Evolutionary conservation across 2,329 filamentous ascomycete species (phyloP).

Genomic region (Hymenoscyphus albidus): DNA sequence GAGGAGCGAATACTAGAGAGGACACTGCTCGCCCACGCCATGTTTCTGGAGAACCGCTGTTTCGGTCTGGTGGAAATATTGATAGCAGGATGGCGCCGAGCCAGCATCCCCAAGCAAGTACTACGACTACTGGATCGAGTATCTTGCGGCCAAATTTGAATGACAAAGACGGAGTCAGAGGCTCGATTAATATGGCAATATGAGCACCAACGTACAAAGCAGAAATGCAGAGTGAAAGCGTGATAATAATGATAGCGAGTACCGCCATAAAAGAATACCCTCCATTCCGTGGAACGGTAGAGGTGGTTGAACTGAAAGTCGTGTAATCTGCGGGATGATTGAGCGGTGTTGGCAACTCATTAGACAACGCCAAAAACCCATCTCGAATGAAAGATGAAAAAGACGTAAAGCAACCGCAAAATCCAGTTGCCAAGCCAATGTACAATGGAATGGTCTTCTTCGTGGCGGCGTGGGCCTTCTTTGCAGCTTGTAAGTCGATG

Average conservation of each 20-base stretch:
- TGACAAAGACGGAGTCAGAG: constrained; percentile 56
- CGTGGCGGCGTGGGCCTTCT: constrained; percentile 55
- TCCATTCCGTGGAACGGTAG: constrained; percentile 52
- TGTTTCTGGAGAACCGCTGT: constrained; percentile 42
- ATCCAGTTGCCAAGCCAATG: constrained; percentile 79
- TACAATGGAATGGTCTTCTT: constrained; percentile 90
- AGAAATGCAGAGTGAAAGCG: constrained; percentile 64
- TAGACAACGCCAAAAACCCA: constrained; percentile 72
- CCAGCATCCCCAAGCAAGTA: constrained; percentile 74
- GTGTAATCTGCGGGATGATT: constrained; percentile 37
- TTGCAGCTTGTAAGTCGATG: constrained; percentile 43
- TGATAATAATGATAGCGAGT: constrained; percentile 69
- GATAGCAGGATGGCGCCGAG: constrained; percentile 69
- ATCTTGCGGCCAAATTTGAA: constrained; percentile 53
- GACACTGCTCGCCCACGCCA: constrained; percentile 79
- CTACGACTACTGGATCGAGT: constrained; percentile 59
- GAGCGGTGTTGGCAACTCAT: constrained; percentile 58
- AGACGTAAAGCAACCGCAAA: constrained; percentile 85
- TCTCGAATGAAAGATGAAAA: constrained; percentile 86
- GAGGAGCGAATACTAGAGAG: constrained; percentile 74
- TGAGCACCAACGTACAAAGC: constrained; percentile 73
- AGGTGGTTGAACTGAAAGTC: constrained; percentile 33
- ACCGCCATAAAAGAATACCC: constrained; percentile 83
- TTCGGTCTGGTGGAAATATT: constrained; percentile 62
- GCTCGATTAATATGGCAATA: constrained; percentile 60